Conservation (phyloP, 1,139 yeast genomes). For the Fermentozyma sake region DNA sequence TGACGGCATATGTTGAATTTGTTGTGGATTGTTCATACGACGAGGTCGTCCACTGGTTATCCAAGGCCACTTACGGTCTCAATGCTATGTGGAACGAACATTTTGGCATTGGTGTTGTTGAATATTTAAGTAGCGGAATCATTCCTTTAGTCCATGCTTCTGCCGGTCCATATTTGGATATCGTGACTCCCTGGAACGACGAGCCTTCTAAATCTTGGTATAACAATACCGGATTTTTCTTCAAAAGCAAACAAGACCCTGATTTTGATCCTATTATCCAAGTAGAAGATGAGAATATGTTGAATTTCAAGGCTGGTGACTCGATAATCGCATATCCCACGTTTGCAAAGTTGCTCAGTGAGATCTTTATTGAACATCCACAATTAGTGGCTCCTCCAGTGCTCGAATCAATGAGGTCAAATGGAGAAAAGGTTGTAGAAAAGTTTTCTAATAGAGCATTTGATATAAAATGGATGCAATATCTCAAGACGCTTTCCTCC, state of each 20-base stretch:
- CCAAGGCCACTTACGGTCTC: constrained; percentile 68
- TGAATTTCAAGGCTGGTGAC: constrained; percentile 14
- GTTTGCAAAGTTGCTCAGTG: constrained; percentile 31
- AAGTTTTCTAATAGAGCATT: constrained; percentile 72
- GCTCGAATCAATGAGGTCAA: constrained; percentile 41
- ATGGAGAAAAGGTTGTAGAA: constrained; percentile 50
- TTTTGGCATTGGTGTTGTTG: constrained; percentile 96
- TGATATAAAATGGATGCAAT: constrained; percentile 52
- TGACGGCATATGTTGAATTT: constrained; percentile 55
- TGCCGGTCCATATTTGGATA: constrained; percentile 90
- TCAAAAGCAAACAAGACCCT: constrained; percentile 48
- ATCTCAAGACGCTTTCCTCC: constrained; percentile 32
- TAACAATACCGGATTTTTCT: constrained; percentile 68
- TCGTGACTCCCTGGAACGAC: constrained; percentile 40
- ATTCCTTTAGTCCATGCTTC: constrained; percentile 91
- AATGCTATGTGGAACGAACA: constrained; percentile 99
- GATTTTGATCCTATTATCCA: constrained; percentile 52
- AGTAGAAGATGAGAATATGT: constrained; percentile 5
- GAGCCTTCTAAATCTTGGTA: constrained; percentile 20
- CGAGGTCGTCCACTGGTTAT: constrained; percentile 51
- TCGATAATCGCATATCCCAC: constrained; percentile 28
- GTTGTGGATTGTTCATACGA: constrained; percentile 73
- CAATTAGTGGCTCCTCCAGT: constrained; percentile 30
- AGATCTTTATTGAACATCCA: constrained; percentile 40
- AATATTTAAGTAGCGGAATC: constrained; percentile 81